Evolutionary conservation across 2,329 filamentous ascomycete species (phyloP).

Genomic region (Fusarium nanum): DNA sequence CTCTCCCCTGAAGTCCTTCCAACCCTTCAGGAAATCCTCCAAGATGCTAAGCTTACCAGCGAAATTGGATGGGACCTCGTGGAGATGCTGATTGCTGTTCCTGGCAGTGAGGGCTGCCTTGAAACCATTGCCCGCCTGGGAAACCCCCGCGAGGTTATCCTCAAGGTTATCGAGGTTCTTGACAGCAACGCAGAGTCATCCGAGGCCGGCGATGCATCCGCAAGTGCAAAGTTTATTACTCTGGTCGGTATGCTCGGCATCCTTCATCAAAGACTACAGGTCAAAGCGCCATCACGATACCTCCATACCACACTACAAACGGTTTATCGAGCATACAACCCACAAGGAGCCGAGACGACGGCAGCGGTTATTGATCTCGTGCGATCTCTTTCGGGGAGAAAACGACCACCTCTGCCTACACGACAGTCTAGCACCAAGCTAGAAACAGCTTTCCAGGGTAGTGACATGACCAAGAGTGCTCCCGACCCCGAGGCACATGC

Average conservation of each 20-base stretch:
- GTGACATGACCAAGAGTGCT: slow-evolving; percentile 64
- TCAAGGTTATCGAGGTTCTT: slow-evolving; percentile 81
- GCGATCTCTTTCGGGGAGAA: slow-evolving; percentile 74
- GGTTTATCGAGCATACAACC: slow-evolving; percentile 73
- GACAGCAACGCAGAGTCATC: slow-evolving; percentile 60
- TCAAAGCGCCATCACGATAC: slow-evolving; percentile 82
- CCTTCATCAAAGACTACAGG: slow-evolving; percentile 79
- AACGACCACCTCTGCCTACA: slow-evolving; percentile 71
- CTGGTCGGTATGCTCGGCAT: slow-evolving; percentile 78
- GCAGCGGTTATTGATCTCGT: slow-evolving; percentile 77
- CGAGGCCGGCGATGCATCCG: slow-evolving; percentile 52
- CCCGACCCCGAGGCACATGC: slow-evolving; percentile 69
- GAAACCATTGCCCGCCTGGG: slow-evolving; percentile 80
- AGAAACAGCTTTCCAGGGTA: slow-evolving; percentile 67
- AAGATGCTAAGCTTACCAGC: slow-evolving; percentile 74
- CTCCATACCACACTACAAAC: slow-evolving; percentile 81
- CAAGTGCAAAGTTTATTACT: slow-evolving; percentile 69
- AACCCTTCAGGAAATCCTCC: slow-evolving; percentile 73
- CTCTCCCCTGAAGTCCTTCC: slow-evolving; percentile 75
- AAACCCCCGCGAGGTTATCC: slow-evolving; percentile 83
- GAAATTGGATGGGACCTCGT: slow-evolving; percentile 89
- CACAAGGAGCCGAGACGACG: slow-evolving; percentile 73
- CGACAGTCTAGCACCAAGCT: slow-evolving; percentile 68
- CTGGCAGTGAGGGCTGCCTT: slow-evolving; percentile 76
- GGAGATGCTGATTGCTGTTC: slow-evolving; percentile 75